Evolutionary conservation across 129 eudicot species (phyloP), one percentile per base, ranked within the genome.

Genomic region (Calendula officinalis): DNA sequence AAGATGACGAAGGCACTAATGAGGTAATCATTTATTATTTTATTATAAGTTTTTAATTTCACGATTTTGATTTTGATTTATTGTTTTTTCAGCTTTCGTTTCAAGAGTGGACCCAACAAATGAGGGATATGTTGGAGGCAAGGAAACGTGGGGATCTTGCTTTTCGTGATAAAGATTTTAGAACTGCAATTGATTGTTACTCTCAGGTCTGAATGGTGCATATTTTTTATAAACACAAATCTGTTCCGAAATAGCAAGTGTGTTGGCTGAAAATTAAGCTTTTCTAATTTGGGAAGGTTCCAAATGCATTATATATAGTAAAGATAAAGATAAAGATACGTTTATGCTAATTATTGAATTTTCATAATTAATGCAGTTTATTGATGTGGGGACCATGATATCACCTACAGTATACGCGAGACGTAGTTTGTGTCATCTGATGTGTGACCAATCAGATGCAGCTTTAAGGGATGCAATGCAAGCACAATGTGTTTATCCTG

Each of bases 21-120:
- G 97, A 90, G 89, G 97, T 90, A 44, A 76, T 30, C 57, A 72
- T 4, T n/a, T 55, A 8, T 60, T 5, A 35, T 75, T 41, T 4
- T 11, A 9, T 38, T 56, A 14, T 65, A 38, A 5, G 11, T 69
- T 56, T 6, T 47, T 69, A 10, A 12, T 56, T 56, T 70, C 9
- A 9, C 4, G 38, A 17, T 7, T 49, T 5, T 63, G 40, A 59
- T 66, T 5, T 38, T 57, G 9, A 43, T 11, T 44, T 15, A 68
- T 46, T 34, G 70, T 50, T 0, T 36, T 54, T 54, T 37, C 53
- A 89, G 97, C 81, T 86, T 44, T 90, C 95, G 40, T 86, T 90
- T 71, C 97, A 90, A 86, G 97, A 86, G 73, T 90, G 97, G 97
- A 90, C 97, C 46, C 97, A 90, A 61, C 97, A 90, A 77, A 90